Evolutionary conservation across 345 rosid genomes (phyloP).

Genomic region (Lagerstroemia speciosa): DNA sequence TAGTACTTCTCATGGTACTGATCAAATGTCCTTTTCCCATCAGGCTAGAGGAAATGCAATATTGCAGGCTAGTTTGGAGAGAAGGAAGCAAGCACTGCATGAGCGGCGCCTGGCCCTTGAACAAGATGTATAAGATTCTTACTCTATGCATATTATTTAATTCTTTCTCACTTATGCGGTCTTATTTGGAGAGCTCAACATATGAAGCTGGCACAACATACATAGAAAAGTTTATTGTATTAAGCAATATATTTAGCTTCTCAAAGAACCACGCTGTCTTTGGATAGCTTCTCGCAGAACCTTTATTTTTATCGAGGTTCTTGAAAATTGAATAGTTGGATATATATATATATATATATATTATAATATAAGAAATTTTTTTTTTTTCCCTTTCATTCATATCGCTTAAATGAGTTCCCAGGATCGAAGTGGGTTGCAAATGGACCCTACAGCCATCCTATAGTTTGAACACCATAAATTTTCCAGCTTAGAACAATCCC

Average conservation of each 20-base stretch:
- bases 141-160: slow-evolving; percentile 6
- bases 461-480: not conserved
- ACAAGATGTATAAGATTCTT: slow-evolving; percentile 66
- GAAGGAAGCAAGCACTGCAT: slow-evolving; percentile 98
- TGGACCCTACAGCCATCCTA: not conserved
- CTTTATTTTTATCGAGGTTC: not conserved
- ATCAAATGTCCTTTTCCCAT: slow-evolving; percentile 18
- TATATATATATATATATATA: not conserved
- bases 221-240: not conserved
- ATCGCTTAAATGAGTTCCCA: not conserved
- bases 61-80: slow-evolving; percentile 92
- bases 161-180: not conserved
- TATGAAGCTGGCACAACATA: not conserved
- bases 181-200: not conserved
- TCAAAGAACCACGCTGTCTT: not conserved
- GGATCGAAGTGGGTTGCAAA: not conserved
- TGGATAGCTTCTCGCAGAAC: not conserved
- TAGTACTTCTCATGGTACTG: slow-evolving; percentile 12
- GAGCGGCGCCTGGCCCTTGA: slow-evolving; percentile 97
- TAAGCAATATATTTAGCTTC: not conserved
- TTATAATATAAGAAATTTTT: too few relatives aligned
- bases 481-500: not conserved
- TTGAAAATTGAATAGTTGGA: not conserved
- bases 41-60: slow-evolving; percentile 97
- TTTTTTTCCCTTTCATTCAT: not conserved